These are phyloP conservation scores for Excoecaria cochinchinensis DNA, from an alignment of 345 rosid genomes.

Conservation along the genomic window DNA sequence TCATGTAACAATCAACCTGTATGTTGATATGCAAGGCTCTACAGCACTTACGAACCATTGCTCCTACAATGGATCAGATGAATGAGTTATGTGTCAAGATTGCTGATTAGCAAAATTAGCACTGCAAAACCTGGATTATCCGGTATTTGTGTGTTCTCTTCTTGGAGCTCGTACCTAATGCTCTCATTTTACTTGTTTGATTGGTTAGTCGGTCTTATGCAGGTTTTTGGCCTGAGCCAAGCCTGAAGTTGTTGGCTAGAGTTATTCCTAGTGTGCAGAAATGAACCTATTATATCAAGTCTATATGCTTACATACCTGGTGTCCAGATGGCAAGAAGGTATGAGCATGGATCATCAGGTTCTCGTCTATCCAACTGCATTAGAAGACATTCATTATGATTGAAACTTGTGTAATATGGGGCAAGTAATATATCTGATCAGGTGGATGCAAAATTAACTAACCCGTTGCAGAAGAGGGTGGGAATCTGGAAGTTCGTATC, in stretches of 20 bases:
- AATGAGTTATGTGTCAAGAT: background rate
- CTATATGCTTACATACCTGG: constrained; percentile 22
- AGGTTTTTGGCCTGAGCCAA: background rate
- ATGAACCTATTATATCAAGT: background rate
- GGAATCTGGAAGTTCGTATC: constrained; percentile 34
- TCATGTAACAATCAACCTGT: background rate
- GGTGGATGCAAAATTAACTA: constrained; percentile 22
- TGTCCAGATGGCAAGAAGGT: constrained; percentile 39
- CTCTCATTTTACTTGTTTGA: background rate
- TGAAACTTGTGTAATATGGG: background rate
- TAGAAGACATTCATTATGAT: background rate
- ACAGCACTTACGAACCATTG: background rate
- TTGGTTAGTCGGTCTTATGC: background rate
- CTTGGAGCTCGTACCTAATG: background rate
- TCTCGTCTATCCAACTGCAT: constrained; percentile 31
- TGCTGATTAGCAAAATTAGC: background rate
- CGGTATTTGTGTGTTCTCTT: background rate
- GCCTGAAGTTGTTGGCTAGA: background rate
- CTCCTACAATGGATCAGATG: background rate
- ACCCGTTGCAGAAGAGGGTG: constrained; percentile 35
- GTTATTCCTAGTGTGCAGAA: background rate
- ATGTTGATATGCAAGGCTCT: background rate
- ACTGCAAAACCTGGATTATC: background rate
- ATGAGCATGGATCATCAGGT: constrained; percentile 32
- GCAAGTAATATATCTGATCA: constrained; percentile 4